Evolutionary conservation across 169 alveolate species (phyloP).

Genomic region (Cryptosporidium andersoni): DNA sequence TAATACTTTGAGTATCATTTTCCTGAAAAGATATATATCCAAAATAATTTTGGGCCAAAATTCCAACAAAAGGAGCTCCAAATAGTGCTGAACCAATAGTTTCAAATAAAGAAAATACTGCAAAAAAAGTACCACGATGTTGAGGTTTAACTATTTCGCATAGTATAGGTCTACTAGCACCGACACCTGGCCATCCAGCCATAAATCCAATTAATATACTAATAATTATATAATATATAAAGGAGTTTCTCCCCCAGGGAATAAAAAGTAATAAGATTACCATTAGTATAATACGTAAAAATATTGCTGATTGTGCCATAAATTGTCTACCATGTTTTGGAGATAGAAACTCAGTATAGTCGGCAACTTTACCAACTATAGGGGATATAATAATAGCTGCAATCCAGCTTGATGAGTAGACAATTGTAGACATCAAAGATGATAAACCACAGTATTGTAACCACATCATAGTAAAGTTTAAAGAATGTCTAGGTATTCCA

Average conservation of each 20-base stretch:
- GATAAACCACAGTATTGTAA: conserved; percentile 77
- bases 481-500: conserved; percentile 77
- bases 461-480: conserved; percentile 76
- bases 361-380: conserved; percentile 76
- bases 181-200: conserved; percentile 79
- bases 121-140: conserved; percentile 76
- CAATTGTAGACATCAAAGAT: conserved; percentile 74
- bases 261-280: conserved; percentile 69
- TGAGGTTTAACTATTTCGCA: conserved; percentile 76
- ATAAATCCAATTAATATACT: conserved; percentile 75
- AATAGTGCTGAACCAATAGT: conserved; percentile 75
- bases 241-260: conserved; percentile 75
- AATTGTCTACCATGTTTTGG: conserved; percentile 75
- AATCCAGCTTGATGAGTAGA: conserved; percentile 76
- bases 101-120: conserved; percentile 75
- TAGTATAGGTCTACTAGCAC: conserved; percentile 75
- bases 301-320: conserved; percentile 74
- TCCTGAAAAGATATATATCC: conserved; percentile 47
- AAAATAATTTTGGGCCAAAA: conserved; percentile 47
- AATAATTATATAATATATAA: conserved; percentile 71
- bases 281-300: conserved; percentile 73
- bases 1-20: conserved; percentile 19
- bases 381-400: conserved; percentile 77
- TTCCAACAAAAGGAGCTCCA: conserved; percentile 75
- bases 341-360: conserved; percentile 72